Conservation (phyloP, 2,329 filamentous ascomycete species). For the Penicillium psychrosexuale region DNA sequence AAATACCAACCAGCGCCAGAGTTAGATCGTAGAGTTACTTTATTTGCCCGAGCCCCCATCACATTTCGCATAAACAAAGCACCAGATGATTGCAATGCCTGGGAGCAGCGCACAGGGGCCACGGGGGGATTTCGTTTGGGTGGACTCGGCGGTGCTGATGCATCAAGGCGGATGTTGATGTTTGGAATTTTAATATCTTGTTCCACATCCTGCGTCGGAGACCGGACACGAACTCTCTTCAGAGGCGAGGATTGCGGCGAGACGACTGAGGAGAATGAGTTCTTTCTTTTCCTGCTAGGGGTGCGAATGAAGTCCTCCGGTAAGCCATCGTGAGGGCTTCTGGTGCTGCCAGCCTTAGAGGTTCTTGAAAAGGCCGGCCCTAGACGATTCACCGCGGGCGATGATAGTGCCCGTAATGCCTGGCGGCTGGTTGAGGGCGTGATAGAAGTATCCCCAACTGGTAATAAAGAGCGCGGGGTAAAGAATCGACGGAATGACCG, state of each 20-base stretch:
- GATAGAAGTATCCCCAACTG: conserved; percentile 32
- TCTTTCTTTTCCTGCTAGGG: conserved; percentile 46
- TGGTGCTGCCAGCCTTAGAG: conserved; percentile 31
- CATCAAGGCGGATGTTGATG: conserved; percentile 22
- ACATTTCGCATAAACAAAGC: conserved; percentile 41
- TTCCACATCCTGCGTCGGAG: conserved; percentile 32
- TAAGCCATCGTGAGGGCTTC: conserved; percentile 25
- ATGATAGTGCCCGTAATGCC: conserved; percentile 44
- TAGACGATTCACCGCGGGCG: conserved; percentile 42
- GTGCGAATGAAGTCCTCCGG: conserved; percentile 34
- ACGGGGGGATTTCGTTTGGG: conserved; percentile 27
- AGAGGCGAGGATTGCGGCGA: conserved; percentile 52
- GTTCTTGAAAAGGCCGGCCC: conserved; percentile 43
- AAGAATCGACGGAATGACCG: conserved; percentile 52
- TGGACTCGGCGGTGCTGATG: conserved; percentile 14
- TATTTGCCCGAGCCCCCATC: conserved; percentile 28
- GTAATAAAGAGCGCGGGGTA: conserved; percentile 46
- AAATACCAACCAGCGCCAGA: conserved; percentile 36
- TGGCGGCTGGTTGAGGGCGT: conserved; percentile 43
- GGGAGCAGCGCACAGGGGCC: conserved; percentile 37
- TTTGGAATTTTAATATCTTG: conserved; percentile 28
- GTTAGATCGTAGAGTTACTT: conserved; percentile 36
- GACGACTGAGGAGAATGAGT: conserved; percentile 45
- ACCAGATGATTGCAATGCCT: conserved; percentile 37
- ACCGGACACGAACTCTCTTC: conserved; percentile 39